Evolutionary conservation across 139 green algal genomes (phyloP).

Genomic region (Chlorella sp.): DNA sequence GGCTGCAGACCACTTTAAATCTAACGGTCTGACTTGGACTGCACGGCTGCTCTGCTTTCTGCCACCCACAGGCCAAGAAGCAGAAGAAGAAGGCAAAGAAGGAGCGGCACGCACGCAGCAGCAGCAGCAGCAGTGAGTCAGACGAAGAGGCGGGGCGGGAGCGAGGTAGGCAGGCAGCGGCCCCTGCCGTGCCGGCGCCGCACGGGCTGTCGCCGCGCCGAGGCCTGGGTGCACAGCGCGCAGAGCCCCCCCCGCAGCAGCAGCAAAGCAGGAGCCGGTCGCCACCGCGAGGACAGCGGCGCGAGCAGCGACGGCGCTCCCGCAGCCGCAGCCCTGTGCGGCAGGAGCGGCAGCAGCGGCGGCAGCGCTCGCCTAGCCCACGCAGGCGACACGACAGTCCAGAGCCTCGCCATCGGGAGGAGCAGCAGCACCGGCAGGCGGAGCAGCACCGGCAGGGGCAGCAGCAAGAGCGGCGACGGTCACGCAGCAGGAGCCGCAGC

Average conservation of each 20-base stretch:
- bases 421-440: too few species aligned
- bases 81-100: constrained; percentile 6
- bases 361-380: not conserved
- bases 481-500: constrained; percentile 3
- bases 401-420: not conserved
- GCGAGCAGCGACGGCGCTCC: not conserved
- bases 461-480: not conserved
- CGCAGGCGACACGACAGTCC: constrained; percentile 3
- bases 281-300: not conserved
- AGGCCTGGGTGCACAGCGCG: not conserved
- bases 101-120: not conserved
- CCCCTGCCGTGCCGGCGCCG: not conserved
- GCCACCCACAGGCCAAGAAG: constrained; percentile 9
- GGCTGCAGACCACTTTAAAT: not conserved
- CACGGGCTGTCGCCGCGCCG: not conserved
- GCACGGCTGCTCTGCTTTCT: not conserved
- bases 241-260: not conserved
- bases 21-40: not conserved
- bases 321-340: not conserved
- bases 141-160: not conserved
- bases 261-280: not conserved
- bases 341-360: not conserved
- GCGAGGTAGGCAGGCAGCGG: not conserved
- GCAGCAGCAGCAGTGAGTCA: not conserved
- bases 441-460: not conserved